phyloP scores from a whole-genome alignment of 805 yeast species.

The Lachancea cidri region DNA sequence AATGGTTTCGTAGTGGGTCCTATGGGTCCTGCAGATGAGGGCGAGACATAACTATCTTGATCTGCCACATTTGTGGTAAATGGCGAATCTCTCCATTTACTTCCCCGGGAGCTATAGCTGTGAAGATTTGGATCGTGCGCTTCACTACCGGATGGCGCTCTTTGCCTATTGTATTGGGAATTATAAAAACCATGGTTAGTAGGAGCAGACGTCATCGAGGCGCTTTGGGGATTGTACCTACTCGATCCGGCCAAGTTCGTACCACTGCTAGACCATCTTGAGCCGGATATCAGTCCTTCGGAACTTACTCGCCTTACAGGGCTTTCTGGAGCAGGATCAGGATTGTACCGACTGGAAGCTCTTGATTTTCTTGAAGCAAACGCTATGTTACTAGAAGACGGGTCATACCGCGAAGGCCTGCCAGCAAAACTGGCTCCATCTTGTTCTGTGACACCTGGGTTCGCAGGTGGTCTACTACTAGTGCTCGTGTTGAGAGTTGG shows the following conservation, averaged over 20 bases:
- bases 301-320: background rate
- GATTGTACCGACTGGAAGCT: slow-evolving; percentile 26
- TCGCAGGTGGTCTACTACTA: background rate
- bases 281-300: background rate
- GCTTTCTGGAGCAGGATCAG: slow-evolving; percentile 12
- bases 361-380: slow-evolving; percentile 11
- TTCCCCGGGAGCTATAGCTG: slow-evolving; percentile 2
- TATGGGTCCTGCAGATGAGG: background rate
- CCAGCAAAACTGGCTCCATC: background rate
- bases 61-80: background rate
- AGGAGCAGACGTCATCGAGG: slow-evolving; percentile 1
- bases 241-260: slow-evolving; percentile 8
- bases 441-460: background rate
- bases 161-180: slow-evolving; percentile 2
- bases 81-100: slow-evolving; percentile 7
- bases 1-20: background rate
- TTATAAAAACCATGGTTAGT: slow-evolving; percentile 3
- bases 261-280: slow-evolving; percentile 1
- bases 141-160: slow-evolving; percentile 4
- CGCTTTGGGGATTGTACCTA: slow-evolving; percentile 23
- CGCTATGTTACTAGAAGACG: slow-evolving; percentile 19
- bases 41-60: background rate
- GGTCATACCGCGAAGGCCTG: slow-evolving; percentile 28
- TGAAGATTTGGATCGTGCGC: slow-evolving; percentile 1
- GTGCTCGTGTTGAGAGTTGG: background rate